Percentiles rank a stretch among this genome's conserved stretches.
Conservation (phyloP, 352 stramenopile species). For the Pythium apleroticum region DNA sequence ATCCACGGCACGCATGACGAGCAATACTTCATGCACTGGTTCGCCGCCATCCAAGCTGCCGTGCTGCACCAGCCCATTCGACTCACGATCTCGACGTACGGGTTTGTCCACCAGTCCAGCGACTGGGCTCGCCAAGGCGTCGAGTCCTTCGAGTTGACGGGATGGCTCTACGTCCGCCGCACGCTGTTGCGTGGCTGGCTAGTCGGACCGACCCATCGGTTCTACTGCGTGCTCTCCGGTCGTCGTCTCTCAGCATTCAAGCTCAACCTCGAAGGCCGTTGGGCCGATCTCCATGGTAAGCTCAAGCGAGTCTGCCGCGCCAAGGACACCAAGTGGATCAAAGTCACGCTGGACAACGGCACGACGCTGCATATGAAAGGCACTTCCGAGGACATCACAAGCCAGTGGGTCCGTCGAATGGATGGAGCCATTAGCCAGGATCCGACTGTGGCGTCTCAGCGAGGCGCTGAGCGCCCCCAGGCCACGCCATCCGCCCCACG, state of each 20-base stretch:
- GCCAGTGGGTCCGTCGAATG: constrained; percentile 16
- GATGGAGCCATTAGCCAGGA: constrained; percentile 16
- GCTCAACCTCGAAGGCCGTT: constrained; percentile 45
- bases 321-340: constrained; percentile 27
- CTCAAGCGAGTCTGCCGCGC: constrained; percentile 15
- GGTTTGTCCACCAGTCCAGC: constrained; percentile 23
- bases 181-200: constrained; percentile 22
- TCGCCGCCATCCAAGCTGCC: constrained; percentile 24
- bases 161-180: constrained; percentile 33
- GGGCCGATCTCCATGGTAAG: constrained; percentile 35
- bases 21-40: constrained; percentile 40
- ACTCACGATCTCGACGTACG: constrained; percentile 17
- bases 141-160: constrained; percentile 21
- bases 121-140: not conserved
- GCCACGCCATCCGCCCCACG: not conserved
- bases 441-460: not conserved
- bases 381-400: constrained; percentile 3
- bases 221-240: constrained; percentile 41
- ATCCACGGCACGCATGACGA: constrained; percentile 36
- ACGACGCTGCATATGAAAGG: constrained; percentile 9
- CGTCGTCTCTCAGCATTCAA: constrained; percentile 34
- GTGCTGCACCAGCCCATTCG: constrained; percentile 19
- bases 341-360: constrained; percentile 24
- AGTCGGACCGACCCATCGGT: constrained; percentile 13
- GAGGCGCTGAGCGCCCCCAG: not conserved